A percentile compares a stretch with the other conserved stretches of the same genome.
These are phyloP conservation scores for Calcarisporium arbuscula DNA, from an alignment of 2,329 filamentous ascomycete species.

Conservation along the genomic window DNA sequence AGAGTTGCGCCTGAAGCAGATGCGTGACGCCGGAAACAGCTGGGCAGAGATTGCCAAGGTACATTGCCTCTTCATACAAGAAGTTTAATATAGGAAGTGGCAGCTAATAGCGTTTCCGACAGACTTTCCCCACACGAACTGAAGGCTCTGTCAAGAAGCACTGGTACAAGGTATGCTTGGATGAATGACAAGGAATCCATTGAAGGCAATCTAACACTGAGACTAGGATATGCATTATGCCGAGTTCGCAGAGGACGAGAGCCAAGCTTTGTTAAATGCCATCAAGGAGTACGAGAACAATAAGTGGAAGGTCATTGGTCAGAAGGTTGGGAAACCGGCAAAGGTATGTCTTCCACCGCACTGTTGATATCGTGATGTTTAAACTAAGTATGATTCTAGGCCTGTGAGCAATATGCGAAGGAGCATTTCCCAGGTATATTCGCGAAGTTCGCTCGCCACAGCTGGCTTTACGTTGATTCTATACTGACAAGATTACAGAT, in stretches of 20 bases:
- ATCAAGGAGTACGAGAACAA: conserved; percentile 99
- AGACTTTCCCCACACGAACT: conserved; percentile 89
- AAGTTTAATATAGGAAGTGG: not conserved
- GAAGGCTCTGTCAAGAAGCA: conserved; percentile 99
- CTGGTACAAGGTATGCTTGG: conserved; percentile 97
- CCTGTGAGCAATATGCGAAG: conserved; percentile 78
- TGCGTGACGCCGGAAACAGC: conserved; percentile 87
- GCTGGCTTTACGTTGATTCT: conserved; percentile 14
- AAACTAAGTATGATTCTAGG: conserved; percentile 25
- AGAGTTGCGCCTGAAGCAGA: conserved; percentile 84
- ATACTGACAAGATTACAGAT: conserved; percentile 22
- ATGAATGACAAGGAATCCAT: not conserved
- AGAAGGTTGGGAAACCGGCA: conserved; percentile 95
- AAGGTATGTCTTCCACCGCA: conserved; percentile 46
- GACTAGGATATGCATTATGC: conserved; percentile 95
- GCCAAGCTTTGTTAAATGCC: conserved; percentile 74
- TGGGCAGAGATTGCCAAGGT: conserved; percentile 99
- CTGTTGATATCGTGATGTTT: not conserved
- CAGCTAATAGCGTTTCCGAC: conserved; percentile 6
- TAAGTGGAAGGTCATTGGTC: conserved; percentile 96
- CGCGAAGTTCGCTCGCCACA: conserved; percentile 17
- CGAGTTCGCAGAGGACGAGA: conserved; percentile 96
- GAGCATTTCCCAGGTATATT: conserved; percentile 70
- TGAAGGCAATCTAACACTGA: conserved; percentile 8
- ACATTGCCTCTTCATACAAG: conserved; percentile 37